These are phyloP conservation scores for Guadua angustifolia DNA, from an alignment of 176 grass and related monocot genomes.

Conservation along the genomic window DNA sequence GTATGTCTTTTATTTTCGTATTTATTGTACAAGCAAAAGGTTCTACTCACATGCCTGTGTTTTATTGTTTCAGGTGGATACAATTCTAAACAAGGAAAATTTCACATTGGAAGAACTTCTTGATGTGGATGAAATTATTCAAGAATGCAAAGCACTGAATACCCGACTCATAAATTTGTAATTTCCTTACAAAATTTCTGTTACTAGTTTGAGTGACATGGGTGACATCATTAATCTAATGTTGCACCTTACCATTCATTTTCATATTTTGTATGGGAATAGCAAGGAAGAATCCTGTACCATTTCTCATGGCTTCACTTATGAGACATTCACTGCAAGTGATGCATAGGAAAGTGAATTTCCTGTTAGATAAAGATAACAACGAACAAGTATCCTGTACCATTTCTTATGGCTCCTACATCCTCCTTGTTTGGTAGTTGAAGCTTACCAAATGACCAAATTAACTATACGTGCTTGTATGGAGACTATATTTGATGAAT, in stretches of 20 bases:
- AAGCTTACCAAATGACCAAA: constrained; percentile 12
- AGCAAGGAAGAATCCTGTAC: background rate
- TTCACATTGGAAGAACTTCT: constrained; percentile 99
- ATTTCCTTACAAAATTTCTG: constrained; percentile 39
- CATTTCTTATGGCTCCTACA: too few species aligned
- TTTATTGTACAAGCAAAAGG: too few species aligned
- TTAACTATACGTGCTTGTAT: background rate
- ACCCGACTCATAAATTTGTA: constrained; percentile 96
- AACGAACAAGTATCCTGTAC: background rate
- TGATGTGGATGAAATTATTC: constrained; percentile 99
- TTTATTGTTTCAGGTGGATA: too few species aligned
- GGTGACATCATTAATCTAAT: constrained; percentile 9
- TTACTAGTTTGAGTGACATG: constrained; percentile 18
- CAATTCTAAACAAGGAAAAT: constrained; percentile 81
- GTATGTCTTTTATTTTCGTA: too few species aligned
- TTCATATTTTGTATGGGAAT: constrained; percentile 6
- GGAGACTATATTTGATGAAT: constrained; percentile 1
- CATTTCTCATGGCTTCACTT: constrained; percentile 7
- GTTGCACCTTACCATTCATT: background rate
- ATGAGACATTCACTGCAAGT: constrained; percentile 6
- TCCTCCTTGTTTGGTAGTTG: background rate
- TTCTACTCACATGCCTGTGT: too few species aligned
- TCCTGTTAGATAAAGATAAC: constrained; percentile 23
- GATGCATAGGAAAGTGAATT: background rate
- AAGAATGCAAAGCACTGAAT: constrained; percentile 99